Evolutionary conservation across 495 filamentous ascomycete genomes (phyloP), one percentile per base, ranked within the genome.

Genomic region (Cenococcum geophilum): DNA sequence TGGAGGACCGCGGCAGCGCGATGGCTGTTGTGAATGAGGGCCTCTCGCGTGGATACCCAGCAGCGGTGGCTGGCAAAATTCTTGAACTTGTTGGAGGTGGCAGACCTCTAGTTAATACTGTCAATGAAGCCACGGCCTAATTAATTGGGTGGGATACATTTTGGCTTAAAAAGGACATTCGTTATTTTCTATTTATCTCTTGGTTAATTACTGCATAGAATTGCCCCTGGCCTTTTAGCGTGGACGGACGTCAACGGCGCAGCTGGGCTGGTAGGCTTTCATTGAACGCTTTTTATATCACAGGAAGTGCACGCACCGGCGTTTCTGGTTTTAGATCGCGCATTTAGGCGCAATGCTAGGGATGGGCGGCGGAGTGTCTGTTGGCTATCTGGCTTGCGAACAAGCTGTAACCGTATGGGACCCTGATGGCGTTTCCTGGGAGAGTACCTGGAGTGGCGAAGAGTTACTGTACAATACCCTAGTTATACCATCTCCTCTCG

Each of bases 61-160:
- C 83, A 55, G 92, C 93, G 6, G 93, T 98, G 6, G 87, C 90
- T 23, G 86, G 84, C 75, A 97, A 95, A 80, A 89, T 97, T 60
- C 75, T 90, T 22, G 93, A 97, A 71, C 78, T 98, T 50, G 85
- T 98, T 43, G 89, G 89, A 59, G 85, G 85, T 52, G 82, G 80
- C 34, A 53, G 67, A 23, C 35, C 32, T 34, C 20, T 34, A 40
- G 56, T 58, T 22, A n/a, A 16, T 25, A 4, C 20, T 22, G 20
- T 4, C 55, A 59, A 36, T 20, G 63, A 58, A 20, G 56, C 52
- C 54, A 43, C 35, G 21, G 43, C 45, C 34, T 49, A 56, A 32
- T 37, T 32, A 0, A 52, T 23, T 32, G 21, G 5, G 25, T 23
- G 12, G 18, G 53, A 23, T 53, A 53, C 40, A 21, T 35, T n/a